These are phyloP conservation scores for Paramecium pentaurelia DNA, from an alignment of 73 alveolate species.

Conservation along the genomic window DNA sequence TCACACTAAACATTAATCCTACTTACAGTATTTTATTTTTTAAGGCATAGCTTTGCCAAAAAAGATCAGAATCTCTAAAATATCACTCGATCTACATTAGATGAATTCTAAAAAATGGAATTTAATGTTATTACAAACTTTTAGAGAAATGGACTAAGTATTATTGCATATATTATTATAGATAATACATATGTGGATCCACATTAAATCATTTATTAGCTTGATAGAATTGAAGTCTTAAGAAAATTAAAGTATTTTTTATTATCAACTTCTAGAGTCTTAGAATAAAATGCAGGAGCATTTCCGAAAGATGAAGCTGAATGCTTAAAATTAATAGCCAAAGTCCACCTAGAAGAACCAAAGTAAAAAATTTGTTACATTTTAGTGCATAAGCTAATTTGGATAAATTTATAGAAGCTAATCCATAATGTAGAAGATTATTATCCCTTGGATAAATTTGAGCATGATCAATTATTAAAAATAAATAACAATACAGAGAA, in stretches of 20 bases:
- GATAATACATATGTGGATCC: background rate
- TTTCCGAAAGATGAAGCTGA: slow-evolving; percentile 8
- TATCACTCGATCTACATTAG: background rate
- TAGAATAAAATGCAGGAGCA: background rate
- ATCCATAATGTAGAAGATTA: background rate
- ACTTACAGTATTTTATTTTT: background rate
- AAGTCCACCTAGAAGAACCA: slow-evolving; percentile 17
- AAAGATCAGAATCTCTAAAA: background rate
- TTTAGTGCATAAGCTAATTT: slow-evolving; percentile 7
- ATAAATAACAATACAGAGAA: background rate
- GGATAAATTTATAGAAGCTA: background rate
- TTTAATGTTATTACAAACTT: background rate
- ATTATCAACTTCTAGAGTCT: background rate
- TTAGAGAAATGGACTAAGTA: background rate
- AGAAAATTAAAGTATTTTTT: background rate
- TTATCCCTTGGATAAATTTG: slow-evolving; percentile 5
- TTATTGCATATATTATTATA: background rate
- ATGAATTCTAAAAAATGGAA: slow-evolving; percentile 25
- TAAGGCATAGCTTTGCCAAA: background rate
- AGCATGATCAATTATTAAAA: background rate
- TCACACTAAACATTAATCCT: background rate
- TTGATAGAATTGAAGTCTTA: background rate
- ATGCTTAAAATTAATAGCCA: slow-evolving; percentile 3
- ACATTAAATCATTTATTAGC: background rate
- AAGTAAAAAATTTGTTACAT: background rate